Conservation (phyloP, 495 filamentous ascomycete species). For the Xylaria venustula region DNA sequence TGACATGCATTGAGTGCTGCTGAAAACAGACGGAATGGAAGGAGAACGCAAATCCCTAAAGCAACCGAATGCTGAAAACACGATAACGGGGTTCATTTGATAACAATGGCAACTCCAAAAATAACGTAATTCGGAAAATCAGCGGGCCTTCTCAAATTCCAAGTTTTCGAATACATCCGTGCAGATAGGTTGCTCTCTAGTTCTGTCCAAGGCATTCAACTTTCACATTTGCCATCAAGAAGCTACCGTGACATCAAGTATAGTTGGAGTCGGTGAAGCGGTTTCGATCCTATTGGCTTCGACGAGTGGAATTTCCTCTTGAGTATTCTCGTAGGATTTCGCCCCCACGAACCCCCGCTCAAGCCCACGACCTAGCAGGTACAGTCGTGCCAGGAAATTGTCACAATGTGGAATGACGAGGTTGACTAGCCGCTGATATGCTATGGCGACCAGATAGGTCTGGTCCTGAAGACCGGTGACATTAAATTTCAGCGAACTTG, state of each 20-base stretch:
- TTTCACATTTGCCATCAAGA: not conserved
- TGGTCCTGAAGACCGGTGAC: not conserved
- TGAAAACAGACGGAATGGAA: not conserved
- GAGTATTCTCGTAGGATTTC: conserved; percentile 23
- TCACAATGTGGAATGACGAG: conserved; percentile 2
- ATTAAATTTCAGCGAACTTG: not conserved
- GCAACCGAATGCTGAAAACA: not conserved
- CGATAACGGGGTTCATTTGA: conserved; percentile 8
- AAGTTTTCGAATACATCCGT: not conserved
- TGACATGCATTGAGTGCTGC: conserved; percentile 14
- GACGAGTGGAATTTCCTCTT: conserved; percentile 3
- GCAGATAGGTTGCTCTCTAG: not conserved
- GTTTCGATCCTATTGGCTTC: conserved; percentile 10
- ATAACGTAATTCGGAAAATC: not conserved
- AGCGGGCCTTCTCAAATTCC: not conserved
- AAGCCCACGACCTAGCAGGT: not conserved
- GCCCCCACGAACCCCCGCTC: conserved; percentile 30
- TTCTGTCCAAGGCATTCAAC: not conserved
- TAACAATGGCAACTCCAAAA: not conserved
- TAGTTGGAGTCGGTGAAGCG: conserved; percentile 11
- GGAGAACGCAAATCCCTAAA: not conserved
- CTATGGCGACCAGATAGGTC: not conserved
- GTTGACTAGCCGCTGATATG: not conserved
- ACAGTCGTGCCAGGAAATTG: not conserved
- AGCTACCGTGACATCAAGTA: conserved; percentile 2